Conservation (phyloP, 1,139 yeast species). For the Blastobotrys persicus region DNA sequence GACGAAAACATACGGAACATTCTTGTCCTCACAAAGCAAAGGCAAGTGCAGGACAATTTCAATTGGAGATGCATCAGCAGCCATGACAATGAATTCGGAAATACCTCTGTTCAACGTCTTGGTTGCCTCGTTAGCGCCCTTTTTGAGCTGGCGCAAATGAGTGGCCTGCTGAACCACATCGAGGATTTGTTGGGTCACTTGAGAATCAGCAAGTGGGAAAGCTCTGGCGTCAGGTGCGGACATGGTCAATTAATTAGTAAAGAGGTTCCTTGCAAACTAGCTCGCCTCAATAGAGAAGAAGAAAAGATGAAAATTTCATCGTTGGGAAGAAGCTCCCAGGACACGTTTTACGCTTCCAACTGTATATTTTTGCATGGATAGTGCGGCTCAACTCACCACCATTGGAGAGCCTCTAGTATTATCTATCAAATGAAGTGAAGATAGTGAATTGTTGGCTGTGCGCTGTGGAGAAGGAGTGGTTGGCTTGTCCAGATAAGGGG, state of each 20-base stretch:
- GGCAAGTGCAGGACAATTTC: constrained; percentile 98
- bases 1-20: constrained; percentile 97
- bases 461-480: too few species aligned
- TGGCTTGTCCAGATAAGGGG: too few species aligned
- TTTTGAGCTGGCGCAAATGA: constrained; percentile 96
- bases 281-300: constrained; percentile 16
- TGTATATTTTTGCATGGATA: not conserved
- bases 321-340: not conserved
- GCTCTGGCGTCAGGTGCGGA: constrained; percentile 53
- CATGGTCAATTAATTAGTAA: constrained; percentile 22
- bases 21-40: constrained; percentile 96
- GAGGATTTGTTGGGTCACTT: constrained; percentile 91
- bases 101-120: constrained; percentile 99
- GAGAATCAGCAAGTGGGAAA: constrained; percentile 97
- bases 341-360: not conserved
- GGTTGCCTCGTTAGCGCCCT: constrained; percentile 99
- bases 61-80: constrained; percentile 99
- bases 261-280: constrained; percentile 21
- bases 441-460: too few species aligned
- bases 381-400: not conserved
- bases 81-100: constrained; percentile 98
- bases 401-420: too few species aligned
- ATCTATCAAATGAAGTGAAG: too few species aligned
- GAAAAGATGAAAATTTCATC: not conserved
- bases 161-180: constrained; percentile 98